Percentiles rank a stretch among this genome's conserved stretches.
Conservation (phyloP, 2,329 filamentous ascomycete genomes). For the Alternaria solani region DNA sequence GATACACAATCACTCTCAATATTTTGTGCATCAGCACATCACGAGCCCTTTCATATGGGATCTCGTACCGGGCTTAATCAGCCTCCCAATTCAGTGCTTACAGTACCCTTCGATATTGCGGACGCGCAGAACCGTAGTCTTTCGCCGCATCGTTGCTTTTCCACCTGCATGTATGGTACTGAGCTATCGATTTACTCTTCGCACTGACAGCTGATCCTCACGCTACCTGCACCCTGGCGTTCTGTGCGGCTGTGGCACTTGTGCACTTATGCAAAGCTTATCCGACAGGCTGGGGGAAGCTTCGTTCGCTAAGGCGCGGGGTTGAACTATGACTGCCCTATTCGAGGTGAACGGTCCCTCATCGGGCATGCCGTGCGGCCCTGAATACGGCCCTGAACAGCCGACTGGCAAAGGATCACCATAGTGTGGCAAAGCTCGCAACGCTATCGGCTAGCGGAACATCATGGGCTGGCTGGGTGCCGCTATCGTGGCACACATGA, state of each 20-base stretch:
- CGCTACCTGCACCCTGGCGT: conserved; percentile 12
- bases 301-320: conserved; percentile 22
- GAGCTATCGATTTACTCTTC: conserved; percentile 20
- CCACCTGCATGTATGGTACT: conserved; percentile 9
- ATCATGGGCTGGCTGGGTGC: conserved; percentile 15
- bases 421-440: conserved; percentile 14
- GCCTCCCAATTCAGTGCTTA: conserved; percentile 8
- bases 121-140: conserved; percentile 4
- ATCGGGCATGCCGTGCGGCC: conserved; percentile 12
- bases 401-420: conserved; percentile 1
- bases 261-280: conserved; percentile 19
- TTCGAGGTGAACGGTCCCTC: conserved; percentile 11
- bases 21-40: conserved; percentile 1
- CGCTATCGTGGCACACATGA: conserved; percentile 21
- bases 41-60: not conserved
- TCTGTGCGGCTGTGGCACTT: conserved; percentile 12
- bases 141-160: conserved; percentile 6
- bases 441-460: conserved; percentile 16
- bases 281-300: conserved; percentile 14
- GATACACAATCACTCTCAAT: not conserved
- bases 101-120: conserved; percentile 26
- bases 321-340: conserved; percentile 28
- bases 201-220: conserved; percentile 12
- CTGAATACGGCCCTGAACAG: conserved; percentile 13
- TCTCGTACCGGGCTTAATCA: conserved; percentile 23